A percentile compares a stretch with the other conserved stretches of the same genome.
Evolutionary conservation across 2,329 filamentous ascomycete species (phyloP).

Genomic region (Amesomyces nigricolor): DNA sequence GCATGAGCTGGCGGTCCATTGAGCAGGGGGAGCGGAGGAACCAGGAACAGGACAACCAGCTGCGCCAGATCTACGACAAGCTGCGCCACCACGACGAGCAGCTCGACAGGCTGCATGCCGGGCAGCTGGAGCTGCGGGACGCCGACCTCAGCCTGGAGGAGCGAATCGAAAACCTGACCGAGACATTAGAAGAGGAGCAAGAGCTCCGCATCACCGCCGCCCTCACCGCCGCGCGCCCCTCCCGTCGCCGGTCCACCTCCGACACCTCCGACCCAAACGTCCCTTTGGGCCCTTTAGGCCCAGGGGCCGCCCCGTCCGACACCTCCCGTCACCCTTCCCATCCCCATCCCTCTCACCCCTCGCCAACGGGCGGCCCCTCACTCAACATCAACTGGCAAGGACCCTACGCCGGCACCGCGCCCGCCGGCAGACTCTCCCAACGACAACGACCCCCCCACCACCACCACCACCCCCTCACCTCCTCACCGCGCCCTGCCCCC

Average conservation of each 20-base stretch:
- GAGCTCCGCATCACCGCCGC: slow-evolving; percentile 21
- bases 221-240: slow-evolving; percentile 6
- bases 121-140: slow-evolving; percentile 45
- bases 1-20: slow-evolving; percentile 49
- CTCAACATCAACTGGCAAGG: slow-evolving; percentile 13
- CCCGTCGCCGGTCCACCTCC: slow-evolving; percentile 26
- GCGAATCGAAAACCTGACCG: slow-evolving; percentile 42
- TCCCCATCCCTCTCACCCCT: slow-evolving; percentile 18
- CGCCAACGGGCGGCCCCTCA: slow-evolving; percentile 21
- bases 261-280: slow-evolving; percentile 25
- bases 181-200: slow-evolving; percentile 28
- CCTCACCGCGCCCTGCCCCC: slow-evolving; percentile 21
- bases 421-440: slow-evolving; percentile 14
- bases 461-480: slow-evolving; percentile 16
- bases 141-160: slow-evolving; percentile 50
- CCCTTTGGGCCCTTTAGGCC: slow-evolving; percentile 25
- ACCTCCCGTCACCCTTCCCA: background rate
- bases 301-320: slow-evolving; percentile 21
- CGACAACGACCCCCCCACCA: background rate
- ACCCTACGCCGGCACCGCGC: slow-evolving; percentile 18
- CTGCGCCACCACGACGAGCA: slow-evolving; percentile 37
- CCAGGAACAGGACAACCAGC: slow-evolving; percentile 34
- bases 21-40: slow-evolving; percentile 39
- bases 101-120: slow-evolving; percentile 42
- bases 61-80: slow-evolving; percentile 38